Percentiles rank a stretch among this genome's conserved stretches.
These are phyloP conservation scores for Aspergillus egyptiacus DNA, from an alignment of 495 filamentous ascomycete species.

Conservation along the genomic window DNA sequence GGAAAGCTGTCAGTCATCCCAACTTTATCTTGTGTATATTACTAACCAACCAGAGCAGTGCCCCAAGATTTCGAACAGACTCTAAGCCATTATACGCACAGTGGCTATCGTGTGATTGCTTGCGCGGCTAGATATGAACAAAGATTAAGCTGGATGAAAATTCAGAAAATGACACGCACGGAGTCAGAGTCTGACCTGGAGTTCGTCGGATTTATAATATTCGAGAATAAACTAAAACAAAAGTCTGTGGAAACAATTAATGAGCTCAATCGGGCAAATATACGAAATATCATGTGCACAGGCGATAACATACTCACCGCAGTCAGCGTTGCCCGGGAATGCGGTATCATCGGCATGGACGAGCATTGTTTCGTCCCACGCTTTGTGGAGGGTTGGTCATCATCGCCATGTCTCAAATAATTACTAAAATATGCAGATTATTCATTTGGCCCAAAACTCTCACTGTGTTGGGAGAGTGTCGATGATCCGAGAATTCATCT, in stretches of 20 bases:
- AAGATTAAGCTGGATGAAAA: slow-evolving; percentile 86
- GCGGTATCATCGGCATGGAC: slow-evolving; percentile 69
- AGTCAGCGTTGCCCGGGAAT: slow-evolving; percentile 93
- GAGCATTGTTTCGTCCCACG: slow-evolving; percentile 90
- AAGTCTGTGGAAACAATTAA: slow-evolving; percentile 70
- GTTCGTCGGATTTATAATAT: slow-evolving; percentile 94
- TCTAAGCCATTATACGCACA: slow-evolving; percentile 82
- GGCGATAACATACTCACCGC: slow-evolving; percentile 98
- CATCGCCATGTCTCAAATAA: not conserved
- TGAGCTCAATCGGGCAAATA: slow-evolving; percentile 78
- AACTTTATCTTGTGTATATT: not conserved
- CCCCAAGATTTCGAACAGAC: slow-evolving; percentile 86
- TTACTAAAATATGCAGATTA: slow-evolving; percentile 40
- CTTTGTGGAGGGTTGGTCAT: slow-evolving; percentile 63
- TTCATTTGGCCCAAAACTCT: slow-evolving; percentile 59
- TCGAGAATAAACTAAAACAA: slow-evolving; percentile 96
- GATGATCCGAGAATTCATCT: slow-evolving; percentile 72
- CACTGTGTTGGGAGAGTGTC: slow-evolving; percentile 83
- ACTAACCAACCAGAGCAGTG: slow-evolving; percentile 41
- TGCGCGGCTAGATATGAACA: slow-evolving; percentile 84
- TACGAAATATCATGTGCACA: slow-evolving; percentile 93
- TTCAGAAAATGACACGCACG: slow-evolving; percentile 82
- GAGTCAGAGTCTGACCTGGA: slow-evolving; percentile 78
- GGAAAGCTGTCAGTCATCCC: slow-evolving; percentile 59
- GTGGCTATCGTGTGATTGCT: slow-evolving; percentile 95